Evolutionary conservation across 2,329 filamentous ascomycete genomes (phyloP).

Genomic region (Parastagonospora avenae): DNA sequence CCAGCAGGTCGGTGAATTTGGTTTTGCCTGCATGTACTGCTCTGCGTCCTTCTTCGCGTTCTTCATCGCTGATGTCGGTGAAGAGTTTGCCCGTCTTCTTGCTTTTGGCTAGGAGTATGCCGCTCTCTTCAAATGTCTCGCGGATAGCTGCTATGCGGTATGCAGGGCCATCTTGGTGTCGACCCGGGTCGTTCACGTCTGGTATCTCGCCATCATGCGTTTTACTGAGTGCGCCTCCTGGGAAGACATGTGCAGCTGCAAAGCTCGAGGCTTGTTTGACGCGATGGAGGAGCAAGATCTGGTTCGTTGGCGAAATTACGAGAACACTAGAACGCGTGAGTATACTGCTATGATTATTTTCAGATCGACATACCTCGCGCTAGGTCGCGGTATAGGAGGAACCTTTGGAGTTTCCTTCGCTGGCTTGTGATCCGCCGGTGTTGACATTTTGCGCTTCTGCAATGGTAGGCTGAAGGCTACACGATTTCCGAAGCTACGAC

Average conservation of each 20-base stretch:
- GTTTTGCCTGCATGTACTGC: conserved; percentile 70
- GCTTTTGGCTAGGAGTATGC: conserved; percentile 74
- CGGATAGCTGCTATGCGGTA: conserved; percentile 86
- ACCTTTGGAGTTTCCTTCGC: conserved; percentile 41
- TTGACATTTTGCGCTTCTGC: conserved; percentile 36
- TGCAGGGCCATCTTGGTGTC: conserved; percentile 72
- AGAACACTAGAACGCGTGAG: conserved; percentile 65
- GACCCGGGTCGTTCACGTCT: conserved; percentile 53
- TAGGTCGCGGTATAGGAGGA: conserved; percentile 62
- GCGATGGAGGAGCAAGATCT: conserved; percentile 85
- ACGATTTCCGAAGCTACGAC: background rate
- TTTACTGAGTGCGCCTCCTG: conserved; percentile 81
- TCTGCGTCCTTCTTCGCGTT: conserved; percentile 69
- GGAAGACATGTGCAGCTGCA: conserved; percentile 92
- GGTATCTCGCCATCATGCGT: conserved; percentile 73
- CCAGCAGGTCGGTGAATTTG: conserved; percentile 70
- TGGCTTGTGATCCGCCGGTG: conserved; percentile 37
- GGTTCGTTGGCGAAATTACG: conserved; percentile 82
- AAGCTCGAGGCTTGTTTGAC: conserved; percentile 84
- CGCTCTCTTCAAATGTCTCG: conserved; percentile 95
- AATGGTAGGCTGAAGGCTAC: no score
- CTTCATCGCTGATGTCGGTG: conserved; percentile 60
- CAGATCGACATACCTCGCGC: conserved; percentile 60
- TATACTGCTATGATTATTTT: background rate
- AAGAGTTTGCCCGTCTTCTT: conserved; percentile 62